These are phyloP conservation scores for Dalbergia oliveri DNA, from an alignment of 306 rosid species.

Conservation along the genomic window DNA sequence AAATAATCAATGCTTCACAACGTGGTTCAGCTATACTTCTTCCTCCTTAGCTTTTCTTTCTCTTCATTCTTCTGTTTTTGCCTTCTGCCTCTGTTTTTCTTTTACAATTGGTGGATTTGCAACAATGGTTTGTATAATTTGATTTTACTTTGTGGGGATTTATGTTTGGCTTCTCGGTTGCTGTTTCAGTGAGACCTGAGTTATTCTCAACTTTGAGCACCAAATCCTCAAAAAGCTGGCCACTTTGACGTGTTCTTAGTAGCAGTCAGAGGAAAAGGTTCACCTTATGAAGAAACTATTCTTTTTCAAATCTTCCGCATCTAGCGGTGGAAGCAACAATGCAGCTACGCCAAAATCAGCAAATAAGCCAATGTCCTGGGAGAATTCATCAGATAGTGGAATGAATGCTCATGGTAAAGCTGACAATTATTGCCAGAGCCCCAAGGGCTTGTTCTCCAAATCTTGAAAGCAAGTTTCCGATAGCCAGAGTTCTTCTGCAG, in stretches of 20 bases:
- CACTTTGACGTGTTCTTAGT: slow-evolving; percentile 49
- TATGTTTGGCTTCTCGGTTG: slow-evolving; percentile 21
- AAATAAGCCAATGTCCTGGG: slow-evolving; percentile 64
- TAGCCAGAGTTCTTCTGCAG: slow-evolving; percentile 56
- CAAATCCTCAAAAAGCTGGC: slow-evolving; percentile 32
- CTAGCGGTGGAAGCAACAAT: slow-evolving; percentile 64
- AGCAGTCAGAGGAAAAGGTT: slow-evolving; percentile 44
- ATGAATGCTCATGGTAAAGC: slow-evolving; percentile 42
- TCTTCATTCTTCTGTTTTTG: not conserved
- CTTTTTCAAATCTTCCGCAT: slow-evolving; percentile 78
- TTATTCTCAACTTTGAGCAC: slow-evolving; percentile 42
- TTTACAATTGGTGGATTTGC: slow-evolving; percentile 7
- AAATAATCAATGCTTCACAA: slow-evolving; percentile 12
- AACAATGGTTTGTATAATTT: slow-evolving; percentile 18
- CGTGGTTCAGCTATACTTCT: slow-evolving; percentile 39
- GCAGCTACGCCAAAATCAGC: slow-evolving; percentile 58
- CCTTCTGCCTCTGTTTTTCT: not conserved
- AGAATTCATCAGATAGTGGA: slow-evolving; percentile 62
- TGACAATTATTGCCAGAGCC: slow-evolving; percentile 58
- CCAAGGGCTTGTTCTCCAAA: slow-evolving; percentile 62
- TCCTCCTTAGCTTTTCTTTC: slow-evolving; percentile 2
- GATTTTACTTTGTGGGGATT: slow-evolving; percentile 27
- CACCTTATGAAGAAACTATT: slow-evolving; percentile 83
- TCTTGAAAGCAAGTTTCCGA: slow-evolving; percentile 65
- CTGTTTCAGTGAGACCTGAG: slow-evolving; percentile 50